These are phyloP conservation scores for Teunomyces stri DNA, from an alignment of 805 yeast species.

Conservation along the genomic window DNA sequence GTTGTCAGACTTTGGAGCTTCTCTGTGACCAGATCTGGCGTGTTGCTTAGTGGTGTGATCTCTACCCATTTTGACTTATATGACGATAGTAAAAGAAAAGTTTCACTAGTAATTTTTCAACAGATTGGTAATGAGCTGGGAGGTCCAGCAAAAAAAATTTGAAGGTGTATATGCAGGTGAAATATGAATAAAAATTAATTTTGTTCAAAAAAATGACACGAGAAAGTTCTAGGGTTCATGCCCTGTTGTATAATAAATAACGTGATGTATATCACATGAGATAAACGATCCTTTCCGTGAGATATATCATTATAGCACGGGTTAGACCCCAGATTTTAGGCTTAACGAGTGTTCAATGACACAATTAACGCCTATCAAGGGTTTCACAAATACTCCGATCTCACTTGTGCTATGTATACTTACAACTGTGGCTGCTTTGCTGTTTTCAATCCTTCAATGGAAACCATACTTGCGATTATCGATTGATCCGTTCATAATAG, in stretches of 20 bases:
- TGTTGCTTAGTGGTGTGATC: constrained; percentile 97
- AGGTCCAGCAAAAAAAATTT: not conserved
- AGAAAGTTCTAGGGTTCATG: not conserved
- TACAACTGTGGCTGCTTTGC: constrained; percentile 37
- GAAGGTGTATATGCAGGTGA: not conserved
- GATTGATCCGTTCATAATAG: constrained; percentile 52
- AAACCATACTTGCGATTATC: constrained; percentile 44
- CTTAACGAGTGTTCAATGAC: constrained; percentile 18
- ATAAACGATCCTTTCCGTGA: not conserved
- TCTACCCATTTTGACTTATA: constrained; percentile 72
- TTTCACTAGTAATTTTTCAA: constrained; percentile 2
- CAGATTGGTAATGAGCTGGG: not conserved
- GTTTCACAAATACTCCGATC: constrained; percentile 45
- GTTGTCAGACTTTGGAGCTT: constrained; percentile 99
- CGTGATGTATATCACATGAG: not conserved
- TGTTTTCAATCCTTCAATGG: constrained; percentile 41
- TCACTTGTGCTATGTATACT: constrained; percentile 34
- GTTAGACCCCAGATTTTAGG: constrained; percentile 1
- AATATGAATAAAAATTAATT: too few species aligned
- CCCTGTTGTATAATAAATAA: not conserved
- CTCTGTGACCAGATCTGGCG: constrained; percentile 92
- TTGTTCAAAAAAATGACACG: not conserved
- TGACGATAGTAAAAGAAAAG: constrained; percentile 5
- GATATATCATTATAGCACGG: not conserved
- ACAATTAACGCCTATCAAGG: constrained; percentile 41